A percentile compares a stretch with the other conserved stretches of the same genome.
Conservation (phyloP, 2,329 filamentous ascomycete genomes). For the Diplodia corticola region DNA sequence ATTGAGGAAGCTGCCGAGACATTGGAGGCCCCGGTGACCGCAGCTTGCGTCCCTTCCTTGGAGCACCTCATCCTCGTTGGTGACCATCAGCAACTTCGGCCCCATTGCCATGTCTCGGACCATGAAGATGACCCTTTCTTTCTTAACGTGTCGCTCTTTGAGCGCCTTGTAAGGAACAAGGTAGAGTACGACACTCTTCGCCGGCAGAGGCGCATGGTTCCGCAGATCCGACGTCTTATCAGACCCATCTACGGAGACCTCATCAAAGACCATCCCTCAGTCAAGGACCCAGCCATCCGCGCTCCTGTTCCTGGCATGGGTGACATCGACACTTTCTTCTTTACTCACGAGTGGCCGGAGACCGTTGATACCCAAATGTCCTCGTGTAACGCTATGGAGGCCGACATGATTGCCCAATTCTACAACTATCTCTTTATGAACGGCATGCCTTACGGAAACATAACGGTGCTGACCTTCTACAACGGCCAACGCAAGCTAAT, state of each 20-base stretch:
- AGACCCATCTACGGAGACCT: conserved; percentile 62
- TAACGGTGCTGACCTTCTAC: conserved; percentile 86
- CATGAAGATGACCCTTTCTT: conserved; percentile 63
- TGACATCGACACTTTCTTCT: conserved; percentile 60
- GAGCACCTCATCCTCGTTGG: conserved; percentile 71
- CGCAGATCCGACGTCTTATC: conserved; percentile 63
- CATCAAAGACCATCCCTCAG: conserved; percentile 58
- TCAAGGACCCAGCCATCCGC: conserved; percentile 48
- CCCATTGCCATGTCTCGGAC: conserved; percentile 62
- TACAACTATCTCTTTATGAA: conserved; percentile 72
- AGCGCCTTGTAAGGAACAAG: conserved; percentile 68
- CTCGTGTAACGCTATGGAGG: conserved; percentile 69
- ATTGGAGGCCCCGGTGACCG: conserved; percentile 63
- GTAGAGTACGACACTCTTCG: conserved; percentile 65
- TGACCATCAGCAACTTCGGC: conserved; percentile 78
- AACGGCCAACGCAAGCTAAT: conserved; percentile 75
- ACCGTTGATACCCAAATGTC: conserved; percentile 63
- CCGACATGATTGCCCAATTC: conserved; percentile 72
- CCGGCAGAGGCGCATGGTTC: conserved; percentile 72
- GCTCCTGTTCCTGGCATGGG: conserved; percentile 64
- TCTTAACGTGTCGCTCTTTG: conserved; percentile 75
- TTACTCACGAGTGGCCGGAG: conserved; percentile 67
- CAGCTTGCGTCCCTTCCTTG: conserved; percentile 61
- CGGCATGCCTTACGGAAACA: conserved; percentile 58
- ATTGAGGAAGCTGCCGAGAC: conserved; percentile 82